A percentile compares a stretch with the other conserved stretches of the same genome.
These are phyloP conservation scores for Boletus bicolor DNA, from an alignment of 768 basidiomycete genomes.

Conservation along the genomic window DNA sequence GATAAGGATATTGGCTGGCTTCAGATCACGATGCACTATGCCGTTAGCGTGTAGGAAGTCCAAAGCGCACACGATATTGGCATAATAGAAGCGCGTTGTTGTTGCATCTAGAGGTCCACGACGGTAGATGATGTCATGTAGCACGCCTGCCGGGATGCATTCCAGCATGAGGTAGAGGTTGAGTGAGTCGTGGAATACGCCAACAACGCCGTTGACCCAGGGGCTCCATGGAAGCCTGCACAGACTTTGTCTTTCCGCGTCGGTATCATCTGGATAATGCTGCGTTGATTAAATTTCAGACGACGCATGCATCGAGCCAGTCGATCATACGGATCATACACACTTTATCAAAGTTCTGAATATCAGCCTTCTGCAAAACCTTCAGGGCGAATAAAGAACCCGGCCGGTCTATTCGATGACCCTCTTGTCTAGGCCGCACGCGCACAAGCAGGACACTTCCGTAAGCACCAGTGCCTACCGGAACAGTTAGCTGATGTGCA, in stretches of 20 bases:
- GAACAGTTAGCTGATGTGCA: conserved; percentile 1
- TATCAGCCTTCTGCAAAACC: conserved; percentile 34
- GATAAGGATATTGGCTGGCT: conserved; percentile 56
- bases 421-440: conserved; percentile 27
- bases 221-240: conserved; percentile 49
- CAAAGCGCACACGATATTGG: conserved; percentile 50
- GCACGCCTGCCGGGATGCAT: conserved; percentile 43
- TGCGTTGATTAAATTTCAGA: conserved; percentile 7
- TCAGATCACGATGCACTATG: conserved; percentile 55
- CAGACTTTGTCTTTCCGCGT: conserved; percentile 43
- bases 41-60: conserved; percentile 42
- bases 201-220: conserved; percentile 47
- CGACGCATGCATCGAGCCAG: neutral
- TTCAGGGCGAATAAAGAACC: conserved; percentile 48
- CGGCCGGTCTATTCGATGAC: conserved; percentile 33
- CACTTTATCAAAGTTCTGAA: conserved; percentile 33
- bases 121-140: conserved; percentile 37
- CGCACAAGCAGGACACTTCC: conserved; percentile 43
- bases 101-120: conserved; percentile 32
- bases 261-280: conserved; percentile 30
- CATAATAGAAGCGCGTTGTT: conserved; percentile 48
- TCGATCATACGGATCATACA: conserved; percentile 3
- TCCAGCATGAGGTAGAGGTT: conserved; percentile 54
- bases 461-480: conserved; percentile 40
- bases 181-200: conserved; percentile 42